Evolutionary conservation across 495 filamentous ascomycete genomes (phyloP), one percentile per base, ranked within the genome.

Genomic region (Tuber microsphaerosporum): DNA sequence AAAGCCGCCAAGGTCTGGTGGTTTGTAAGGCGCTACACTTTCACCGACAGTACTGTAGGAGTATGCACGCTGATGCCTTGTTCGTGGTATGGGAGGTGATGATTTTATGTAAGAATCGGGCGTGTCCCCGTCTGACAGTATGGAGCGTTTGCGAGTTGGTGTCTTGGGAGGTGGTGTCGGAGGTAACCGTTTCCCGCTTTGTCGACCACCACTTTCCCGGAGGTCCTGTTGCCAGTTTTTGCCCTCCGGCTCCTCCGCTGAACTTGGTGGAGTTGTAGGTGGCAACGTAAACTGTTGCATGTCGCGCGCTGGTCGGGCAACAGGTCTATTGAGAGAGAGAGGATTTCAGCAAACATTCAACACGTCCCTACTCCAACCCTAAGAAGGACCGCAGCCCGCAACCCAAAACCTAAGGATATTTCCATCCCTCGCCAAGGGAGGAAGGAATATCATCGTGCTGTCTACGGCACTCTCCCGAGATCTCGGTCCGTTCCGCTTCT

Each of bases 21-120:
- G 87, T 41, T 81, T 86, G 82, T 51, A 84, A 79, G 56, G 82
- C 85, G 48, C 76, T 76, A 65, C 83, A 73, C 85, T 83, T 56
- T 89, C 88, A n/a, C 88, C 86, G 39, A 88, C 83, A 1, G 88
- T 88, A 12, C 90, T 91, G 80, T 90, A 90, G 7, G 91, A 92
- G 76, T 87, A 86, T 17, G 91, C 87, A 75, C 90, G 86, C 70
- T 86, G 83, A 73, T 86, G 88, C 41, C 81, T 81, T 74, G 79
- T 84, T 79, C 81, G 81, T 26, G 75, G 82, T 56, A 83, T 81
- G 41, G 82, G 81, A 45, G 81, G 81, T 7, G 81, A 83, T 37
- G 81, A 81, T 74, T 81, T 82, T 41, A 83, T 79, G 74, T 77
- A 77, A 51, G 70, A 46, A 73, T 77, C 76, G 34, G 46, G 61